Percentiles rank a stretch among this genome's conserved stretches.
Evolutionary conservation across 805 yeast genomes (phyloP).

Genomic region (Cyberlindnera mycetangii): DNA sequence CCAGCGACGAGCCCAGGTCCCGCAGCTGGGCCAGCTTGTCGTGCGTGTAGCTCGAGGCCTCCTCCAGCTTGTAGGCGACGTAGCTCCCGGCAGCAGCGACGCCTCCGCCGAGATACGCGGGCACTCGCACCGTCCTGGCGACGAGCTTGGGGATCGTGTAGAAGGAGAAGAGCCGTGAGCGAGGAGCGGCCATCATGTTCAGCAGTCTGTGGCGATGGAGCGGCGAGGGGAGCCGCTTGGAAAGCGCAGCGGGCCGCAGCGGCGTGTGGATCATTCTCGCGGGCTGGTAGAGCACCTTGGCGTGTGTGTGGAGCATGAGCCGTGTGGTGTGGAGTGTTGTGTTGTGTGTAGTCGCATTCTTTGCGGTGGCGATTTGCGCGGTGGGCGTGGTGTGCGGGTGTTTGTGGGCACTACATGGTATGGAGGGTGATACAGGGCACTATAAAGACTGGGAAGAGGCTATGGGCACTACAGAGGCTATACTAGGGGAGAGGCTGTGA

Average conservation of each 20-base stretch:
- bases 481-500: no score
- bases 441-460: no score
- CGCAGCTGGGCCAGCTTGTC: constrained; percentile 62
- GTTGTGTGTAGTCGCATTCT: neutral
- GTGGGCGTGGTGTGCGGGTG: constrained; percentile 2
- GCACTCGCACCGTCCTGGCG: constrained; percentile 54
- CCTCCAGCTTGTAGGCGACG: constrained; percentile 87
- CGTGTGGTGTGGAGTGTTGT: no score
- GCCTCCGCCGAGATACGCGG: constrained; percentile 86
- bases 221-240: neutral
- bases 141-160: constrained; percentile 49
- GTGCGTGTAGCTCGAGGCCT: constrained; percentile 68
- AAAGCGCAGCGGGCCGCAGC: neutral
- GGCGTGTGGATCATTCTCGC: neutral
- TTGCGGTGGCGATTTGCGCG: neutral
- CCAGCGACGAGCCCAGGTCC: constrained; percentile 56
- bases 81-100: constrained; percentile 94
- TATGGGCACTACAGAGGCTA: no score
- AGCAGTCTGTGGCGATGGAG: constrained; percentile 6
- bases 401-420: neutral
- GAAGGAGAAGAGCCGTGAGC: constrained; percentile 23
- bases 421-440: neutral
- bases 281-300: neutral
- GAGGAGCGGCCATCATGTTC: constrained; percentile 9
- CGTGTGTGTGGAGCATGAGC: no score